phyloP scores from a whole-genome alignment of 768 basidiomycete species.

The Mycena olivaceomarginata region DNA sequence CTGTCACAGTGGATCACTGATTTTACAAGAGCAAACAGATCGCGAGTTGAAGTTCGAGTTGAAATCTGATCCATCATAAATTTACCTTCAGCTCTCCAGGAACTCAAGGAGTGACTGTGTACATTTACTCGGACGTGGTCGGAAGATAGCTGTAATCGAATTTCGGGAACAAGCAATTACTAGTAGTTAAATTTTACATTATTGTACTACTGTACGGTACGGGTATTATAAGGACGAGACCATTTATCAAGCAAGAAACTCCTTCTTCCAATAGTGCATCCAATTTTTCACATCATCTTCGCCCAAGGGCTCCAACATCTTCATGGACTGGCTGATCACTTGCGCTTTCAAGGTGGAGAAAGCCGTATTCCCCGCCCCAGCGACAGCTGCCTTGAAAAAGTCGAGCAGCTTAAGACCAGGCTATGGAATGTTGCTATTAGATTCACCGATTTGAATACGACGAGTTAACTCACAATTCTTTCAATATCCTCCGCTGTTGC shows the following conservation, averaged over 20 bases:
- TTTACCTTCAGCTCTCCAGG: too few species aligned
- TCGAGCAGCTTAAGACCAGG: conserved; percentile 28
- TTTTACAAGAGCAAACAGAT: too few species aligned
- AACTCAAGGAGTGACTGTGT: too few species aligned
- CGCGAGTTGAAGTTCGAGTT: too few species aligned
- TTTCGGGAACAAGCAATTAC: too few species aligned
- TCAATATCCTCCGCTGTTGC: conserved; percentile 51
- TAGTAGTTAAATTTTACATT: too few species aligned
- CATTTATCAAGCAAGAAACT: conserved; percentile 3
- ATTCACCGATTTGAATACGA: background rate
- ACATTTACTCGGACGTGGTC: too few species aligned
- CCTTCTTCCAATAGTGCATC: conserved; percentile 33
- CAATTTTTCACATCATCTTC: conserved; percentile 16
- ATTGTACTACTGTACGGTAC: too few species aligned
- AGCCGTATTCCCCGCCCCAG: background rate
- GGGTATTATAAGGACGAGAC: too few species aligned
- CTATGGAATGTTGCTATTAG: background rate
- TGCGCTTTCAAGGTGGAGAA: conserved; percentile 27
- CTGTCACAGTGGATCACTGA: too few species aligned
- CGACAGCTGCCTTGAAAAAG: conserved; percentile 18
- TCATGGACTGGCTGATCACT: conserved; percentile 8
- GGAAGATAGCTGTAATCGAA: too few species aligned
- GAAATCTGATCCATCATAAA: too few species aligned
- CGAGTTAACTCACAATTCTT: conserved; percentile 53
- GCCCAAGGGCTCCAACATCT: background rate